Base-by-base conservation (phyloP, 192 early-diverging fungal genomes). In the Paraglomus occultum region DNA sequence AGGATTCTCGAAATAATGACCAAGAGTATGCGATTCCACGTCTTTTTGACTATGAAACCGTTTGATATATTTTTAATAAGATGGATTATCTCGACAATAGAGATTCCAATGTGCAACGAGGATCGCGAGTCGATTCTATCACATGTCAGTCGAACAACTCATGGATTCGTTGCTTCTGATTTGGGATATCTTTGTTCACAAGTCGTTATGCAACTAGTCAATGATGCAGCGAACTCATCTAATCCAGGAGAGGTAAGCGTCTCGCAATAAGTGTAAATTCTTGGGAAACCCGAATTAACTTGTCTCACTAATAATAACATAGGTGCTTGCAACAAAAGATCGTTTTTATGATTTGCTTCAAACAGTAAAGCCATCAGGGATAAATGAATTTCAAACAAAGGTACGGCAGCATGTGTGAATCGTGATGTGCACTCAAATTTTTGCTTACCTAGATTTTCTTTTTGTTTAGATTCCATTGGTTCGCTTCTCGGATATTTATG, bases 81-180 rank as follows among this genome's bases (percentile, higher is more conserved):
- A 20, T 20, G 46, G 8, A n/a, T 44, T 47, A 6, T n/a, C 18
- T 44, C 15, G 38, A 14, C 9, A 6, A 4, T 51, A 86, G 84
- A 80, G 46, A 71, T 87, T 20, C 82, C 85, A 15, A 80, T 85
- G 70, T 51, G 62, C n/a, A 51, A 73, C 5, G 22, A 63, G 31
- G 50, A 76, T 18, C 46, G 60, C 17, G 49, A 70, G 20, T 57
- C 52, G 0, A 83, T 87, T 38, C 59, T 91, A 7, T 17, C 22
- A 6, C 43, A 73, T 23, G 72, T 88, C 8, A 79, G 85, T 20
- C 75, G 75, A 42, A 71, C 71, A 4, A 85, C 90, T 1, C 89
- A 92, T 72, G 92, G 94, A n/a, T 92, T 90, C 74, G 90, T 91
- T 0, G 85, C 90, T 1, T 85, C 90, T 11, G 94, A 95, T 77